phyloP scores from a whole-genome alignment of 768 basidiomycete genomes.

The Clitopilus hobsonii region DNA sequence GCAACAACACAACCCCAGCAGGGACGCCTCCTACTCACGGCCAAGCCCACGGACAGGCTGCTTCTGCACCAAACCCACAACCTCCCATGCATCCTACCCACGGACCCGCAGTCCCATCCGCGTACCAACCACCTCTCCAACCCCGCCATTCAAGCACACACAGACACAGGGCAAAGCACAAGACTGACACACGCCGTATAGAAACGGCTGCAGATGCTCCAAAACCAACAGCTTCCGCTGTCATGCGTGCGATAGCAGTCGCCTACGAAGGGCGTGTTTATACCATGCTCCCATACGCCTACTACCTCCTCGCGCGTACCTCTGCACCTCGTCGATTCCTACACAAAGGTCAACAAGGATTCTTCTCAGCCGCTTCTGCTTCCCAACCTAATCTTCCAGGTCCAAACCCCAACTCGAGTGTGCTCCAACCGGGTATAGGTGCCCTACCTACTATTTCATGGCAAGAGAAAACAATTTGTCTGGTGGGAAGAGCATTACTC shows the following conservation, averaged over 20 bases:
- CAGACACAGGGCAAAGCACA: constrained; percentile 5
- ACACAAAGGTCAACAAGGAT: too few species aligned
- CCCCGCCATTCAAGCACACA: constrained; percentile 2
- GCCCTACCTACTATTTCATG: constrained; percentile 22
- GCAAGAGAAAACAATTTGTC: constrained; percentile 32
- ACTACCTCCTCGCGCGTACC: constrained; percentile 44
- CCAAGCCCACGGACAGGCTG: not conserved
- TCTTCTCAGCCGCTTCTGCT: constrained; percentile 19
- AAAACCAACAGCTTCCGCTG: constrained; percentile 32
- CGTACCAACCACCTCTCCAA: not conserved
- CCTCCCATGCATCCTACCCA: too few species aligned
- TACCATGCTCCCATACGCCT: constrained; percentile 41
- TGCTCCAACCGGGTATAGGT: not conserved
- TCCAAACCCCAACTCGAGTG: not conserved
- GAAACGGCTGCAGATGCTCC: constrained; percentile 2
- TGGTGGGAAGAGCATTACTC: constrained; percentile 37
- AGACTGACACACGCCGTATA: constrained; percentile 1
- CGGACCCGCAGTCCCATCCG: not conserved
- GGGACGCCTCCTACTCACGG: not conserved
- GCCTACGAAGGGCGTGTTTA: constrained; percentile 35
- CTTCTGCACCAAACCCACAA: not conserved
- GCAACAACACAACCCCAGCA: not conserved
- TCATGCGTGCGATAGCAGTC: constrained; percentile 41
- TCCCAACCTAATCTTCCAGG: not conserved
- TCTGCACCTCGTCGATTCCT: constrained; percentile 25